phyloP scores from a whole-genome alignment of 768 basidiomycete species.

The Rhodotorula kratochvilovae region DNA sequence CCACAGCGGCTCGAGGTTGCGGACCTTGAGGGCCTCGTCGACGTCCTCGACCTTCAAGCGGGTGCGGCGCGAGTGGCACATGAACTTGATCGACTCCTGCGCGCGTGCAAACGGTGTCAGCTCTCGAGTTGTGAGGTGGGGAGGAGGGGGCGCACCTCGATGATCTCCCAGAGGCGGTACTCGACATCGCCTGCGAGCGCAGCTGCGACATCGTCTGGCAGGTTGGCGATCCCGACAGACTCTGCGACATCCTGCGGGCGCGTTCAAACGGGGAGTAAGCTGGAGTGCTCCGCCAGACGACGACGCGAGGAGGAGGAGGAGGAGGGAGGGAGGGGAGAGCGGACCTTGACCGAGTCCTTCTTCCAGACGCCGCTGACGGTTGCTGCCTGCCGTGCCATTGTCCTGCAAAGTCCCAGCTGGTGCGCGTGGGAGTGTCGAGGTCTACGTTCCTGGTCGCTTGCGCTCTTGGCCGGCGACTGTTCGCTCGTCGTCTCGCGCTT shows the following conservation, averaged over 20 bases:
- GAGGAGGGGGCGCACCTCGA: constrained; percentile 60
- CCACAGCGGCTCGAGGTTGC: constrained; percentile 94
- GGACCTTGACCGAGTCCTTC: constrained; percentile 34
- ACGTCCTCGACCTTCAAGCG: constrained; percentile 84
- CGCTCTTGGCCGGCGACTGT: too few relatives aligned
- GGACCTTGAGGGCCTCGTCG: constrained; percentile 84
- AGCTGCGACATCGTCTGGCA: constrained; percentile 74
- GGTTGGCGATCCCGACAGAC: constrained; percentile 66
- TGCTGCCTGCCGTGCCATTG: constrained; percentile 18
- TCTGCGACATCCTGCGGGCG: constrained; percentile 80
- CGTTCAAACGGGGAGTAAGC: not conserved
- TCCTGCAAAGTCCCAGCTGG: too few relatives aligned
- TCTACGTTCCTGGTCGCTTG: too few relatives aligned
- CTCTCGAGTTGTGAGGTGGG: not conserved
- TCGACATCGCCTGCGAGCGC: constrained; percentile 93
- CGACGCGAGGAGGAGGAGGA: not conserved
- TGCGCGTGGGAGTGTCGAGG: not conserved
- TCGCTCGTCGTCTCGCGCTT: too few relatives aligned
- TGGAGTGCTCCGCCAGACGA: not conserved
- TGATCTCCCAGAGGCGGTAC: constrained; percentile 88
- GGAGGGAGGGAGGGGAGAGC: not conserved
- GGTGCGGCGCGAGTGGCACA: constrained; percentile 88
- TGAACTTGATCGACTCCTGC: constrained; percentile 93
- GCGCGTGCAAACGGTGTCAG: constrained; percentile 3
- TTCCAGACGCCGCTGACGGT: constrained; percentile 35